Evolutionary conservation across 2,329 filamentous ascomycete species (phyloP).

Genomic region (Lecanicillium sp.): DNA sequence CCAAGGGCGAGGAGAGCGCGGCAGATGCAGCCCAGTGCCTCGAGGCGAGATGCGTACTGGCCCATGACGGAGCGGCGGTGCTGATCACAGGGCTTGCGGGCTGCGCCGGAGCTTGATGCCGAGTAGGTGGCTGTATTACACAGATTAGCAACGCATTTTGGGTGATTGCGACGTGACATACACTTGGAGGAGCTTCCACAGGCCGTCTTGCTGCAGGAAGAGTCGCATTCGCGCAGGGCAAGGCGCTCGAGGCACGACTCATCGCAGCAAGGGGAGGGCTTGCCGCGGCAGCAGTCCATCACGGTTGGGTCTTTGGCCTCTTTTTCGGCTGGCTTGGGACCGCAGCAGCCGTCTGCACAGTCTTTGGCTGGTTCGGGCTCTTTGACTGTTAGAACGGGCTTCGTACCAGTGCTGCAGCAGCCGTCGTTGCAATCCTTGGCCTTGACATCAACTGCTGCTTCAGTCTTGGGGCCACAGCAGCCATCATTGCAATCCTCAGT

Average conservation of each 20-base stretch:
- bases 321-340: background rate
- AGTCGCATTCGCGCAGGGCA: slow-evolving; percentile 32
- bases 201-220: slow-evolving; percentile 1
- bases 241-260: slow-evolving; percentile 34
- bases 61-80: slow-evolving; percentile 27
- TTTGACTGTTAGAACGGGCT: no score
- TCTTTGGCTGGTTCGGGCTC: background rate
- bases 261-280: slow-evolving; percentile 33
- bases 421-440: slow-evolving; percentile 3
- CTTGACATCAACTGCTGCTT: background rate
- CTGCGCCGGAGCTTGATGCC: slow-evolving; percentile 10
- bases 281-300: slow-evolving; percentile 33
- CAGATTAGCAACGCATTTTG: no score
- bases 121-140: background rate
- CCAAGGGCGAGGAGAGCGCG: slow-evolving; percentile 42
- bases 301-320: background rate
- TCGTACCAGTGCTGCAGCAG: slow-evolving; percentile 3
- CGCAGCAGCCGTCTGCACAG: background rate
- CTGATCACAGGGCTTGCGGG: slow-evolving; percentile 26
- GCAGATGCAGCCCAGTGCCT: slow-evolving; percentile 46
- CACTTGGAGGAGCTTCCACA: slow-evolving; percentile 5
- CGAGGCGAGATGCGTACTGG: slow-evolving; percentile 34
- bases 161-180: no score
- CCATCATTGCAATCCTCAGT: background rate
- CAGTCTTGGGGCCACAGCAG: background rate